Conservation (phyloP, 2,329 filamentous ascomycete genomes). For the Penicillium sp. region DNA sequence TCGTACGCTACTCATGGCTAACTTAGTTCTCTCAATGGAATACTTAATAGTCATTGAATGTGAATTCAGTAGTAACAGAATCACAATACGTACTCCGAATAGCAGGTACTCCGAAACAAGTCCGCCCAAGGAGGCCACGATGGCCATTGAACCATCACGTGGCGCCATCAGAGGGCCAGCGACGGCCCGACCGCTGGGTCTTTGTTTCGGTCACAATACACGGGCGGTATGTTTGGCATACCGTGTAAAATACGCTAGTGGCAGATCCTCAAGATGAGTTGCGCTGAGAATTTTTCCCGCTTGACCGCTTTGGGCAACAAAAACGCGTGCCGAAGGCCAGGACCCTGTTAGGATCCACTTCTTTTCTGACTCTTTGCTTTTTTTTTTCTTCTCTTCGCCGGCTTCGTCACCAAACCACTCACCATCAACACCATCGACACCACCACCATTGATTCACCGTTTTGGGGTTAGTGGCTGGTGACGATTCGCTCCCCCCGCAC, state of each 20-base stretch:
- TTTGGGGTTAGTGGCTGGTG: slow-evolving; percentile 22
- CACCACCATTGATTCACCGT: slow-evolving; percentile 23
- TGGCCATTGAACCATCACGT: slow-evolving; percentile 34
- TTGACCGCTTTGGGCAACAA: slow-evolving; percentile 30
- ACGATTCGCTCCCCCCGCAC: slow-evolving; percentile 35
- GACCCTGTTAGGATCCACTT: slow-evolving; percentile 29
- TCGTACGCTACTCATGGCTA: neutral
- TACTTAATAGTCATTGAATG: neutral
- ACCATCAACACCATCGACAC: slow-evolving; percentile 2
- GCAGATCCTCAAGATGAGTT: slow-evolving; percentile 20
- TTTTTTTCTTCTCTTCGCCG: slow-evolving; percentile 14
- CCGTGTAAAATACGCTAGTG: slow-evolving; percentile 15
- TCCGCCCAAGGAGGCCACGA: neutral
- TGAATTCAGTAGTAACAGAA: neutral
- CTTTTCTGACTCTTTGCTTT: slow-evolving; percentile 16
- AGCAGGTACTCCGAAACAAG: neutral
- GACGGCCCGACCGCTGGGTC: slow-evolving; percentile 4
- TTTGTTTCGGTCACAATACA: slow-evolving; percentile 12
- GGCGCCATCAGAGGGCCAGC: slow-evolving; percentile 31
- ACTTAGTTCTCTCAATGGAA: neutral
- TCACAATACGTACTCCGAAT: neutral
- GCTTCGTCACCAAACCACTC: slow-evolving; percentile 20
- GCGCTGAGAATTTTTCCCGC: slow-evolving; percentile 16
- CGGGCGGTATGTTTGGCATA: neutral
- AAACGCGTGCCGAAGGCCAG: slow-evolving; percentile 27